phyloP scores from a whole-genome alignment of 768 basidiomycete species.

The Phaeotremella skinneri region DNA sequence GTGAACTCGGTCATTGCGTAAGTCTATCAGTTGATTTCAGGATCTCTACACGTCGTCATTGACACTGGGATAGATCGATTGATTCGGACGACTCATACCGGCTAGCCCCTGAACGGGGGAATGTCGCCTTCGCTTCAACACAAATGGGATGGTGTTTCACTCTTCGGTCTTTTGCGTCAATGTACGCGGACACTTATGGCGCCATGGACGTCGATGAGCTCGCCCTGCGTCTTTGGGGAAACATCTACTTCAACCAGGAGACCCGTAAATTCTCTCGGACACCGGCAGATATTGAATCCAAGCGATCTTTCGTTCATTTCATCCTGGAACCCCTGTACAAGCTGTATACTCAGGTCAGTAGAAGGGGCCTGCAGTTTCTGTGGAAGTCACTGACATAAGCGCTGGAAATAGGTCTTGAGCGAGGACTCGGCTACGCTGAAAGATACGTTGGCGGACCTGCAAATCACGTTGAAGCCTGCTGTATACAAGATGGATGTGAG shows the following conservation, averaged over 20 bases:
- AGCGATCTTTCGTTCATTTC: conserved; percentile 89
- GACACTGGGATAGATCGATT: conserved; percentile 57
- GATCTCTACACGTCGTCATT: not conserved
- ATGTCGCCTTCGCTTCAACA: conserved; percentile 94
- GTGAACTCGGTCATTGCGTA: conserved; percentile 94
- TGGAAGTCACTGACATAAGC: not conserved
- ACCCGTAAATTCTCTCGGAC: conserved; percentile 87
- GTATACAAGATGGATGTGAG: conserved; percentile 99
- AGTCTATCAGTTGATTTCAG: conserved; percentile 23
- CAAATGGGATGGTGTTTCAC: conserved; percentile 99
- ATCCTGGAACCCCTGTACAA: conserved; percentile 96
- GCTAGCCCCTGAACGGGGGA: conserved; percentile 89
- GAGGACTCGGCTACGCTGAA: conserved; percentile 87
- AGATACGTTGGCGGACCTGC: conserved; percentile 70
- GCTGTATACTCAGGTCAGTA: conserved; percentile 68
- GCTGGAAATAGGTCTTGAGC: conserved; percentile 68
- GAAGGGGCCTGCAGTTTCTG: not conserved
- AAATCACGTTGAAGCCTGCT: conserved; percentile 82
- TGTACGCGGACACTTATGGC: conserved; percentile 89
- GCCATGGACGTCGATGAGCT: conserved; percentile 79
- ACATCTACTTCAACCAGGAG: conserved; percentile 86
- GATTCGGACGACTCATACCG: conserved; percentile 84
- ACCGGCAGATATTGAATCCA: conserved; percentile 70
- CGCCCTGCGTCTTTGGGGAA: conserved; percentile 92
- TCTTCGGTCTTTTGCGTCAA: conserved; percentile 84